A percentile compares a stretch with the other conserved stretches of the same genome.
Evolutionary conservation across 1,139 yeast species (phyloP).

Genomic region (Sugiyamaella japonica): DNA sequence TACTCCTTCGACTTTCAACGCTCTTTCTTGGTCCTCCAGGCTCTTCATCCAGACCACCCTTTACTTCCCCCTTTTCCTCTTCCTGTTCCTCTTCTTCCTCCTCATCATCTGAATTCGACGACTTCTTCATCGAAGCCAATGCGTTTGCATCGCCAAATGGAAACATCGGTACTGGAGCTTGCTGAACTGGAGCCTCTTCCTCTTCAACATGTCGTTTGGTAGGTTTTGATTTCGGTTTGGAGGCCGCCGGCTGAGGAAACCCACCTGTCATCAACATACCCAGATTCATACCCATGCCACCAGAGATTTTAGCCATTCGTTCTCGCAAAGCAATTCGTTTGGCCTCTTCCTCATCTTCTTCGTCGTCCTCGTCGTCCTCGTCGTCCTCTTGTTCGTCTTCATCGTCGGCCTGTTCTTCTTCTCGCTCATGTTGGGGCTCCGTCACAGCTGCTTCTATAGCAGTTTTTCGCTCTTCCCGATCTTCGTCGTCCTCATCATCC

Average conservation of each 20-base stretch:
- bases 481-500: conserved; percentile 15
- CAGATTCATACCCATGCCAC: conserved; percentile 73
- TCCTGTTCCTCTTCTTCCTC: conserved; percentile 11
- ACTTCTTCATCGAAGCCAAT: conserved; percentile 32
- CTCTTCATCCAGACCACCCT: conserved; percentile 2
- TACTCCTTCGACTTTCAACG: not conserved
- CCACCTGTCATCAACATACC: conserved; percentile 39
- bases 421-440: not conserved
- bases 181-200: conserved; percentile 32
- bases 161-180: conserved; percentile 51
- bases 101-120: conserved; percentile 16
- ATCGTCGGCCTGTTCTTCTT: conserved; percentile 24
- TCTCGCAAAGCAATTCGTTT: conserved; percentile 79
- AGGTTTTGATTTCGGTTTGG: conserved; percentile 29
- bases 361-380: conserved; percentile 38
- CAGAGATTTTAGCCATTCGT: conserved; percentile 93
- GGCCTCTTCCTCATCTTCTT: conserved; percentile 68
- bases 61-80: too few species aligned
- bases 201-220: conserved; percentile 28
- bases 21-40: not conserved
- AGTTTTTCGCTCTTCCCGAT: not conserved
- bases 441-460: too few species aligned
- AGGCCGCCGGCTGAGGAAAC: conserved; percentile 34
- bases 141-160: conserved; percentile 49
- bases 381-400: conserved; percentile 32